Conservation (phyloP, 2,329 filamentous ascomycete species). For the Furcasterigmium sp. region DNA sequence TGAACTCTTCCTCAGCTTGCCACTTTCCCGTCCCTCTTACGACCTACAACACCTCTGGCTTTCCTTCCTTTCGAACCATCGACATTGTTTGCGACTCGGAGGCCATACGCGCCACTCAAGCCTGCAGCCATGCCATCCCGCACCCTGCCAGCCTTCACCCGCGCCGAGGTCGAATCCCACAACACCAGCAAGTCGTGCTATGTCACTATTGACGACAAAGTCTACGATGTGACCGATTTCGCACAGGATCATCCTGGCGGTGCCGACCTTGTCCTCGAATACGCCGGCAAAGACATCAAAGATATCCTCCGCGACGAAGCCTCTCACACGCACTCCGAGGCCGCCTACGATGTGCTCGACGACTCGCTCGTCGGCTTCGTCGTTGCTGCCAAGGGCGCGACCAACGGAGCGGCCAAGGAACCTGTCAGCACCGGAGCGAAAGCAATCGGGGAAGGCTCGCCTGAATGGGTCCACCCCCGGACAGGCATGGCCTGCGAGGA, state of each 20-base stretch:
- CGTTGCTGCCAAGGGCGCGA: conserved; percentile 47
- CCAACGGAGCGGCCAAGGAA: conserved; percentile 23
- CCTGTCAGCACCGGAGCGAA: conserved; percentile 21
- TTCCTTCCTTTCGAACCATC: background rate
- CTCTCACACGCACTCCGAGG: conserved; percentile 82
- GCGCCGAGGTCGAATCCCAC: conserved; percentile 75
- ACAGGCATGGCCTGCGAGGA: conserved; percentile 90
- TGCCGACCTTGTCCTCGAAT: conserved; percentile 80
- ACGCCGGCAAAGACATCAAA: conserved; percentile 80
- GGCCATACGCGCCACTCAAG: background rate
- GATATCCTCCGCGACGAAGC: conserved; percentile 75
- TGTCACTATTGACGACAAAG: conserved; percentile 82
- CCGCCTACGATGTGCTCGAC: conserved; percentile 93
- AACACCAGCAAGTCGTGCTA: conserved; percentile 82
- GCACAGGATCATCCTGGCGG: conserved; percentile 88
- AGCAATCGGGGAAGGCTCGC: conserved; percentile 21
- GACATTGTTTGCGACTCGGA: too few species aligned
- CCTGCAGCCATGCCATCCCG: conserved; percentile 62
- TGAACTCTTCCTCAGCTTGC: background rate
- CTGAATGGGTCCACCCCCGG: conserved; percentile 45
- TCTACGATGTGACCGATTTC: conserved; percentile 94
- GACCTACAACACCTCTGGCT: background rate
- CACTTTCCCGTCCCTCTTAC: background rate
- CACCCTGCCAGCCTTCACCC: conserved; percentile 77
- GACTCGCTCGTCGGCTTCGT: conserved; percentile 83